Evolutionary conservation across 1,284 basidiomycete species (phyloP).

Genomic region (Pseudozyma sp.): DNA sequence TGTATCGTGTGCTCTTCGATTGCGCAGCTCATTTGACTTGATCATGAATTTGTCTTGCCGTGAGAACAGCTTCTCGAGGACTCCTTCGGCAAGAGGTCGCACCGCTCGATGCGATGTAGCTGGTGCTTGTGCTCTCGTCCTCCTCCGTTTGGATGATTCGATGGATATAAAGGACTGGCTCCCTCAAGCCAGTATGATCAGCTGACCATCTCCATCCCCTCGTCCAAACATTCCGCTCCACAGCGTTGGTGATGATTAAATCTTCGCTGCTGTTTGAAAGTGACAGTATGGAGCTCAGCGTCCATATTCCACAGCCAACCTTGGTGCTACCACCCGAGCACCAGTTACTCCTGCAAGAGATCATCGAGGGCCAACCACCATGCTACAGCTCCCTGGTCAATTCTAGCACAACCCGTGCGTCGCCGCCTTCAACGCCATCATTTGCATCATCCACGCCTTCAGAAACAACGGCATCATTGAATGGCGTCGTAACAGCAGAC

Average conservation of each 20-base stretch:
- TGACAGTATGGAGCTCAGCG: constrained; percentile 1
- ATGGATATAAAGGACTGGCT: no score
- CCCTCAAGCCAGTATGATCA: no score
- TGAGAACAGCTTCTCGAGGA: no score
- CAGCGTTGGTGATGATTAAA: not conserved
- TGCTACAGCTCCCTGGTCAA: not conserved
- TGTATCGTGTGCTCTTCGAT: no score
- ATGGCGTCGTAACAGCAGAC: constrained; percentile 1
- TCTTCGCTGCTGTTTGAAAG: not conserved
- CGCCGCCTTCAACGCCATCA: not conserved
- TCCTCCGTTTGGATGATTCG: no score
- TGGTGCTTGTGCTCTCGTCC: no score
- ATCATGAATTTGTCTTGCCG: no score
- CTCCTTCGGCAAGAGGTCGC: no score
- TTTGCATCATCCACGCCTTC: not conserved
- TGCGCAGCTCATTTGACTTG: no score
- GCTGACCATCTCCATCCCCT: not conserved
- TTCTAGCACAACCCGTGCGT: not conserved
- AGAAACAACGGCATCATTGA: no score
- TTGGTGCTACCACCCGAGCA: not conserved
- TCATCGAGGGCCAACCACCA: not conserved
- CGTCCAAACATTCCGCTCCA: not conserved
- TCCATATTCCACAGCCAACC: not conserved
- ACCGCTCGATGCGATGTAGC: no score
- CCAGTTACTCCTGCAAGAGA: not conserved